A percentile compares a stretch with the other conserved stretches of the same genome.
Evolutionary conservation across 148 eudicot genomes (phyloP).

Genomic region (Beta vulgaris): DNA sequence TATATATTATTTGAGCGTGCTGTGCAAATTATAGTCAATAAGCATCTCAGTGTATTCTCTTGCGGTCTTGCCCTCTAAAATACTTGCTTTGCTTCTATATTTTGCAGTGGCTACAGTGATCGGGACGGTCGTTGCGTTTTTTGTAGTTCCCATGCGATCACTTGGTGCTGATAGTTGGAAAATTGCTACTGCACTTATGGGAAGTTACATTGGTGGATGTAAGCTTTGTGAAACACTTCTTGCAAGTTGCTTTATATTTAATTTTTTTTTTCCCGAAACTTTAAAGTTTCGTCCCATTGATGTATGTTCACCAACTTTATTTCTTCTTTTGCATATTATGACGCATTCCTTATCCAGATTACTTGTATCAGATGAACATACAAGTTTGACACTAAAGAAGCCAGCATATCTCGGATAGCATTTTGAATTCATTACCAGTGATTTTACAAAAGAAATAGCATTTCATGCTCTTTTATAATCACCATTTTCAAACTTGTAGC

Average conservation of each 20-base stretch:
- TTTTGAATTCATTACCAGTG: not conserved
- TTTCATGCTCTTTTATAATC: not conserved
- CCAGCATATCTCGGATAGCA: not conserved
- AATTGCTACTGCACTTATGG: constrained; percentile 91
- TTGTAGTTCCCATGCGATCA: constrained; percentile 80
- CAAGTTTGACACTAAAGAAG: not conserved
- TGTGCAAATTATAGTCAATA: not conserved
- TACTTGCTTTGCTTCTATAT: not conserved
- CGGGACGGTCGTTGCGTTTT: constrained; percentile 74
- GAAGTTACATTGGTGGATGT: constrained; percentile 97
- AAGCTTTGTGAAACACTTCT: constrained; percentile 15
- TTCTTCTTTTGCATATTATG: not conserved
- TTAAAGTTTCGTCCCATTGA: not conserved
- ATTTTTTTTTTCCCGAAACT: not conserved
- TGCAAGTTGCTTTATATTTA: not conserved
- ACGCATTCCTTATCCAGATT: not conserved
- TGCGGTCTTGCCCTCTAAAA: not conserved
- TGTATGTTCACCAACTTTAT: not conserved
- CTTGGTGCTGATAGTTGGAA: constrained; percentile 92
- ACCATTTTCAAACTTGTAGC: not conserved
- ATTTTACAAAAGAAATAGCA: not conserved
- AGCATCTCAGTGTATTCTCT: not conserved
- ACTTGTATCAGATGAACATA: not conserved
- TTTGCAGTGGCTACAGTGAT: constrained; percentile 59
- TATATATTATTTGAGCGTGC: not conserved